A percentile compares a stretch with the other conserved stretches of the same genome.
These are phyloP conservation scores for Schizonepeta tenuifolia DNA, from an alignment of 257 asterid species.

Conservation along the genomic window DNA sequence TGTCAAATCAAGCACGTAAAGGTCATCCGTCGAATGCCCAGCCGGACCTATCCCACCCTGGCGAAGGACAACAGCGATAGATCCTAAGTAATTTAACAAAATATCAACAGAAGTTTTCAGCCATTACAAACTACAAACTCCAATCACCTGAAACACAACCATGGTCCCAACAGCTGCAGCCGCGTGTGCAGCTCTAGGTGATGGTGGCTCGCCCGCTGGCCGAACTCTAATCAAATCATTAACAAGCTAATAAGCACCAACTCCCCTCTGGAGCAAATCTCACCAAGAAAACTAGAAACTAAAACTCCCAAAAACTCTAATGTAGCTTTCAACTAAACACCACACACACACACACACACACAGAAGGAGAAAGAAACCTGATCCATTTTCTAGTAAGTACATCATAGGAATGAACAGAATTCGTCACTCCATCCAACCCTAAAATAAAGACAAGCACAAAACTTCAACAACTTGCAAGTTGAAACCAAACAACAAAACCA, in stretches of 20 bases:
- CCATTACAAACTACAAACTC: slow-evolving; percentile 19
- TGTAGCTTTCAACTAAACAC: slow-evolving; percentile 17
- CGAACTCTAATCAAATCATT: slow-evolving; percentile 58
- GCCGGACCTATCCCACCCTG: slow-evolving; percentile 99
- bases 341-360: neutral
- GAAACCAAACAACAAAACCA: neutral
- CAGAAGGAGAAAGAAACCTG: slow-evolving; percentile 48
- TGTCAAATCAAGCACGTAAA: slow-evolving; percentile 89
- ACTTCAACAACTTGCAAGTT: slow-evolving; percentile 6
- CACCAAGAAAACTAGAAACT: slow-evolving; percentile 20
- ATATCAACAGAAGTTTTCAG: neutral
- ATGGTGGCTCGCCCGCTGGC: slow-evolving; percentile 99
- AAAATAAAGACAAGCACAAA: slow-evolving; percentile 26
- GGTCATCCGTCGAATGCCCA: slow-evolving; percentile 97
- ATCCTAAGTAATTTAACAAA: neutral
- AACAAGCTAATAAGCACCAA: slow-evolving; percentile 30
- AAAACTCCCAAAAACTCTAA: slow-evolving; percentile 9
- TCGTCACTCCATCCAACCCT: slow-evolving; percentile 98
- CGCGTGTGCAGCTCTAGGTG: slow-evolving; percentile 97
- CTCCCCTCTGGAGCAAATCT: slow-evolving; percentile 21
- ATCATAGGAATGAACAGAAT: slow-evolving; percentile 84
- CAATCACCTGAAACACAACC: slow-evolving; percentile 96
- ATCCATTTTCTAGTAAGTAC: slow-evolving; percentile 97
- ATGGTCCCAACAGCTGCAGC: slow-evolving; percentile 99
- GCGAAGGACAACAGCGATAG: slow-evolving; percentile 38